Evolutionary conservation across 208 protist species (phyloP).

Genomic region (Tritrichomonas musculus): DNA sequence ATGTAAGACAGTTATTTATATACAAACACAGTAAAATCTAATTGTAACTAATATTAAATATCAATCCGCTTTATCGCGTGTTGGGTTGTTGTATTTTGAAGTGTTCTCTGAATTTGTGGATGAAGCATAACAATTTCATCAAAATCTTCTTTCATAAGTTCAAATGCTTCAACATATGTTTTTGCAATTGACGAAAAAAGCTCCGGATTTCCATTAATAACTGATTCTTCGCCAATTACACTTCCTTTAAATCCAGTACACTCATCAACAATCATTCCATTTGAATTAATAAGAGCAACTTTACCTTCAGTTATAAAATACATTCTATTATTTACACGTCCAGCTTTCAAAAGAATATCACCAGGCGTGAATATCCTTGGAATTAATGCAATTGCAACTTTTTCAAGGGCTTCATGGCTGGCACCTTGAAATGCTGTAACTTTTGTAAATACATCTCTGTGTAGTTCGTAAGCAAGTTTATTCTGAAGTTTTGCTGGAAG

Average conservation of each 20-base stretch:
- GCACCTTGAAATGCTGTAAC: not conserved
- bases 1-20: too few species aligned
- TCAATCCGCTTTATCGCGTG: too few species aligned
- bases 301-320: not conserved
- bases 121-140: not conserved
- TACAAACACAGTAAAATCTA: too few species aligned
- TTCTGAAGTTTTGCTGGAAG: not conserved
- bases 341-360: not conserved
- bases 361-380: constrained; percentile 23
- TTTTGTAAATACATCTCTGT: not conserved
- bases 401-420: not conserved
- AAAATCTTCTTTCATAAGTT: not conserved
- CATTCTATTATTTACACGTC: not conserved
- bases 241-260: not conserved
- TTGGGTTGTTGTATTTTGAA: too few species aligned
- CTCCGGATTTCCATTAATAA: not conserved
- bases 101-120: not conserved
- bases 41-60: too few species aligned
- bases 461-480: not conserved
- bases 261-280: not conserved
- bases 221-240: not conserved
- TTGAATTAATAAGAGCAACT: not conserved
- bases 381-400: not conserved
- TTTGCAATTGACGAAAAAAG: not conserved
- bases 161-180: constrained; percentile 29